Base-by-base conservation (phyloP, 768 basidiomycete genomes). In the Suillus luteus region DNA sequence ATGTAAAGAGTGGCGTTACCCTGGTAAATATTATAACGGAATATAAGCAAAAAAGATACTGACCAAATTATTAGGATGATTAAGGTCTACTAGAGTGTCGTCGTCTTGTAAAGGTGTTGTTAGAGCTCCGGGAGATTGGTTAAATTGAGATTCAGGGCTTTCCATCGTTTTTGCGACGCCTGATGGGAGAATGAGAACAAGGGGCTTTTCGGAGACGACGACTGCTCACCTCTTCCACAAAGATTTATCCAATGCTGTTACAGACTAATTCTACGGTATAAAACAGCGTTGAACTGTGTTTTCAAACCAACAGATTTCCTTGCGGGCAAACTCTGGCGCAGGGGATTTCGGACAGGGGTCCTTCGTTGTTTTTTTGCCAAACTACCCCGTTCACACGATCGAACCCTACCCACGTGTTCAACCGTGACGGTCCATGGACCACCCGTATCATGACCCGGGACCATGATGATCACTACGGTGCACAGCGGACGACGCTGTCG, bases 91-190 rank as follows among this genome's bases (percentile, higher is more conserved):
- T 52, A 76, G 65, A 12, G 72, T 71, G 22, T 38, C 49, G 52
- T 77, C 75, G 35, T 66, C 66, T 17, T 46, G 38, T 46, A 64
- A 62, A 5, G 59, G n/a, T 40, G 40, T 57, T 57, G 65, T 48
- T 37, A 58, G 5, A 62, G 41, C 49, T 19, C 55, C 67, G 46
- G 68, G 51, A 59, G 68, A 33, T 5, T 27, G 62, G 61, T 77
- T 75, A 68, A 59, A 64, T 17, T 59, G 24, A 59, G 69, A 70
- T 61, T 70, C 68, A n/a, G 69, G 62, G 22, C 37, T 51, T 63
- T 75, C 57, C 74, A 75, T 75, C 46, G 74, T 75, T 75, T 77
- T 75, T 74, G 66, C 59, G 57, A 66, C 63, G 67, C 64, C 54
- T 69, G 71, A 74, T 75, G 74, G 63, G 67, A 68, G 74, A 68